A percentile compares a stretch with the other conserved stretches of the same genome.
Conservation (phyloP, 2,329 filamentous ascomycete species). For the Sporothrix euskadiensis region DNA sequence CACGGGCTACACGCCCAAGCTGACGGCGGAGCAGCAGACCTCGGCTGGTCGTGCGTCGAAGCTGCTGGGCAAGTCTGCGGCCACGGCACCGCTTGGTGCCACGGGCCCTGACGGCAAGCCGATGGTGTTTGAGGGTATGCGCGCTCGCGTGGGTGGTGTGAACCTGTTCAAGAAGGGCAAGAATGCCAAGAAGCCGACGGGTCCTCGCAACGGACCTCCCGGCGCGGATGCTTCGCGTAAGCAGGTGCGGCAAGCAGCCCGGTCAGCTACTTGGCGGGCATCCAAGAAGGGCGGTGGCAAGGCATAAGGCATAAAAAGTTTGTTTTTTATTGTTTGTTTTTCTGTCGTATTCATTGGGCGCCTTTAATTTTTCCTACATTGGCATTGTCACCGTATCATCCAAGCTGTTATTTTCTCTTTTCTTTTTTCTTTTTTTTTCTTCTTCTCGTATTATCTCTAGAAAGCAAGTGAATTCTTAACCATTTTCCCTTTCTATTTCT, state of each 20-base stretch:
- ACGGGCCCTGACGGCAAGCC: conserved; percentile 44
- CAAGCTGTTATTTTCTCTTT: not conserved
- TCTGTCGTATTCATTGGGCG: not conserved
- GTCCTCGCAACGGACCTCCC: not conserved
- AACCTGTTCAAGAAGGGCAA: conserved; percentile 46
- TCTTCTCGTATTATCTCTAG: not conserved
- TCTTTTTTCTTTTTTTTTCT: too few relatives aligned
- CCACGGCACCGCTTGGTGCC: conserved; percentile 35
- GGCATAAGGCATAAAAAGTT: not conserved
- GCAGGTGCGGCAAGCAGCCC: conserved; percentile 38
- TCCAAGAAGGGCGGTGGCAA: conserved; percentile 26
- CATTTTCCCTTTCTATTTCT: not conserved
- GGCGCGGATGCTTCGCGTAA: conserved; percentile 48
- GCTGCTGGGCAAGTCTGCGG: conserved; percentile 68
- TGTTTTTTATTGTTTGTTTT: not conserved
- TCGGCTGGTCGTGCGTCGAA: conserved; percentile 71
- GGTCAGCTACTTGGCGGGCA: conserved; percentile 31
- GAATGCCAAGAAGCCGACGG: conserved; percentile 45
- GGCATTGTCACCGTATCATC: not conserved
- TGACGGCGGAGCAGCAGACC: conserved; percentile 66
- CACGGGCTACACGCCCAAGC: conserved; percentile 66
- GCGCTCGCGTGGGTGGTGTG: conserved; percentile 67
- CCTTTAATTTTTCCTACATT: not conserved
- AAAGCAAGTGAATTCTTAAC: not conserved
- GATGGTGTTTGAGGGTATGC: conserved; percentile 78